phyloP scores from a whole-genome alignment of 768 basidiomycete species.

The Leucocoprinus birnbaumii region DNA sequence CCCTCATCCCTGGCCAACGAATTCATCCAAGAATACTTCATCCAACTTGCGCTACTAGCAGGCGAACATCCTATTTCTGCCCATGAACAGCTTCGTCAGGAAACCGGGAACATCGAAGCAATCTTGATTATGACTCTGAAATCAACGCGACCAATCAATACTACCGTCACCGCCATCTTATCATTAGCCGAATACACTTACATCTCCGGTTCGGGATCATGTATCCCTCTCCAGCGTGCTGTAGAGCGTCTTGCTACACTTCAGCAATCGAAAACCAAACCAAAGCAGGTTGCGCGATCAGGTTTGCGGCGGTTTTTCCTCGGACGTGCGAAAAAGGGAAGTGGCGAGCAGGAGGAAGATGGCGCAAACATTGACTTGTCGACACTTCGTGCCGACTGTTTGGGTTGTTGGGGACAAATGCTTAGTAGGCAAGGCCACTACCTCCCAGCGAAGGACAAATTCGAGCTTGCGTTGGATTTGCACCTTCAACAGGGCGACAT shows the following conservation, averaged over 20 bases:
- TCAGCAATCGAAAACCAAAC: neutral
- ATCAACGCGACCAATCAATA: conserved; percentile 12
- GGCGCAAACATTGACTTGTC: neutral
- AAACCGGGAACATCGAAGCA: conserved; percentile 23
- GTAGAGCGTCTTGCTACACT: conserved; percentile 16
- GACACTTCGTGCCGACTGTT: conserved; percentile 22
- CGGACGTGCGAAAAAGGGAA: neutral
- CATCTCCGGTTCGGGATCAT: conserved; percentile 19
- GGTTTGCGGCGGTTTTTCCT: conserved; percentile 1
- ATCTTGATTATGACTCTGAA: conserved; percentile 19
- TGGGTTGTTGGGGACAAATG: conserved; percentile 26
- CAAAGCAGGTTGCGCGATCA: neutral
- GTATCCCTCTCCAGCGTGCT: conserved; percentile 17
- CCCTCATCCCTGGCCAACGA: conserved; percentile 16
- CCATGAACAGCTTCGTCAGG: conserved; percentile 16
- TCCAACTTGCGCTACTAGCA: conserved; percentile 18
- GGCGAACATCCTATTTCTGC: conserved; percentile 9
- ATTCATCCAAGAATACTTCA: conserved; percentile 17
- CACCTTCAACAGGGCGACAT: conserved; percentile 20
- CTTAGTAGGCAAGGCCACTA: conserved; percentile 19
- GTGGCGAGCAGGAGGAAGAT: neutral
- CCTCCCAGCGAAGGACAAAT: conserved; percentile 20
- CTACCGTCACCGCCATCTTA: conserved; percentile 19
- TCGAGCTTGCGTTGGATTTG: conserved; percentile 18
- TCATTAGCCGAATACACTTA: conserved; percentile 24